Evolutionary conservation across 805 yeast genomes (phyloP), one percentile per base, ranked within the genome.

Genomic region (Wickerhamomyces alni): DNA sequence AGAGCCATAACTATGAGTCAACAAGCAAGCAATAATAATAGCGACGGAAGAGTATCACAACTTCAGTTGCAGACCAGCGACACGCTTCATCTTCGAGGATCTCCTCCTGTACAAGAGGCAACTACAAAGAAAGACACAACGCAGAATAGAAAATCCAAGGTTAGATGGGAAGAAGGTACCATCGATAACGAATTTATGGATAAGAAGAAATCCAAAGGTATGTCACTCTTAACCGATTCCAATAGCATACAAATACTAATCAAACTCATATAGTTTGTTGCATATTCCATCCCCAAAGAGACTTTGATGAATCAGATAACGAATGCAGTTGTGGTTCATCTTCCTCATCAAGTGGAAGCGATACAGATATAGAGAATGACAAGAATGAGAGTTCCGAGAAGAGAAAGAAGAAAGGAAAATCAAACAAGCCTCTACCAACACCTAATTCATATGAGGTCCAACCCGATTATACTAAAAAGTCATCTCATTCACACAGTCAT

Each of bases 391-490:
- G n/a, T n/a, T n/a, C n/a, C 53, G 41, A 52, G 47, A 48, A 61
- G 52, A 51, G 64, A 51, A 46, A 57, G 44, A 57, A 51, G 50
- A 52, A 61, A 51, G 50, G 52, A 61, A 59, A 59, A 62, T 43
- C 61, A 30, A 52, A 50, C 35, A 49, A 54, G 28, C 44, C 24
- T 21, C 24, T 52, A 9, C 62, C 67, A 33, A 66, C 69, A 45
- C 95, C 85, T 17, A 86, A 91, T 61, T 96, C 96, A 0, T 91
- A 91, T 54, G 98, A 89, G 58, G 64, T 76, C 28, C 96, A 87
- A 59, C 97, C 96, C 1, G 74, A 68, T 49, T 80, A 79, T 52
- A 46, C 63, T 37, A 44, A 60, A 54, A 47, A 41, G n/a, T n/a
- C n/a, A n/a, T n/a, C 17, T 29, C 18, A 24, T 24, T 24, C 26